Conservation (phyloP, 2,329 filamentous ascomycete genomes). For the Fusarium oxysporum region DNA sequence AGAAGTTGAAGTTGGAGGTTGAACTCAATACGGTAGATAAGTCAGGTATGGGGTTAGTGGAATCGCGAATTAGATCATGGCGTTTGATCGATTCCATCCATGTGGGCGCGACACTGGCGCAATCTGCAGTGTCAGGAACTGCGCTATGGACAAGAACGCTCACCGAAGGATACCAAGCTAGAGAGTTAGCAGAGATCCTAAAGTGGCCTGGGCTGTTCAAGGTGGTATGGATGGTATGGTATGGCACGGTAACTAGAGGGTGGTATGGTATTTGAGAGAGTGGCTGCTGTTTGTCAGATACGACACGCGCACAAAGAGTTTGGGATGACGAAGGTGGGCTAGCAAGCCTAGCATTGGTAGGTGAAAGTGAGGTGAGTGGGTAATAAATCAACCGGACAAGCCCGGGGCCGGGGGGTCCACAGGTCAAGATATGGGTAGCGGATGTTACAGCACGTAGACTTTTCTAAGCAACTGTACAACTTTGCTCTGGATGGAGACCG, state of each 20-base stretch:
- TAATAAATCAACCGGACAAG: constrained; percentile 20
- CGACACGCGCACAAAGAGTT: constrained; percentile 35
- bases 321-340: constrained; percentile 24
- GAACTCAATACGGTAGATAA: constrained; percentile 7
- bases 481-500: neutral
- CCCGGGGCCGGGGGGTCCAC: constrained; percentile 10
- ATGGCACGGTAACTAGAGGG: constrained; percentile 7
- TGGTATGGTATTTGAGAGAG: neutral
- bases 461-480: neutral
- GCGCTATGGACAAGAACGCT: constrained; percentile 49
- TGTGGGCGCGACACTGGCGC: constrained; percentile 41
- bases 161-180: constrained; percentile 47
- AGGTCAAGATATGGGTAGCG: neutral
- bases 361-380: constrained; percentile 20
- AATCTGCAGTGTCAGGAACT: constrained; percentile 33
- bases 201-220: constrained; percentile 26
- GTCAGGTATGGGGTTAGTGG: constrained; percentile 36
- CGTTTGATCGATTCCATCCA: constrained; percentile 40
- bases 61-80: constrained; percentile 46
- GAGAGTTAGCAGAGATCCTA: constrained; percentile 25
- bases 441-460: neutral
- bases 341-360: constrained; percentile 12
- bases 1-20: constrained; percentile 25
- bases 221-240: neutral
- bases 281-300: constrained; percentile 34